These are phyloP conservation scores for Russula foetens DNA, from an alignment of 768 basidiomycete species.

Conservation along the genomic window DNA sequence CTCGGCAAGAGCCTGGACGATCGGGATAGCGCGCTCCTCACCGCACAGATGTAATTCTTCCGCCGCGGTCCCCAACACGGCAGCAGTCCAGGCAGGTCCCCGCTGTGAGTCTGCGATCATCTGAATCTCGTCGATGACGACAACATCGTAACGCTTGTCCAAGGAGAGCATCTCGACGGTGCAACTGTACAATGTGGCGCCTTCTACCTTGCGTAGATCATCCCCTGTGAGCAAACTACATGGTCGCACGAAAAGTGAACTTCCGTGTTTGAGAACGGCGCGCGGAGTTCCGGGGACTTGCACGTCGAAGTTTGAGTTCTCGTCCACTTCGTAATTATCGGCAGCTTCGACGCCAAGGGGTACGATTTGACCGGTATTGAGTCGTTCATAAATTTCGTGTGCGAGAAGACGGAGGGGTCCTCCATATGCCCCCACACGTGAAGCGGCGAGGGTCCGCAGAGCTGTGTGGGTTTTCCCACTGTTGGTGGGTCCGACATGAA, in stretches of 20 bases:
- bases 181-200: constrained; percentile 59
- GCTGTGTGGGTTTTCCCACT: constrained; percentile 96
- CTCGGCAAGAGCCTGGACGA: constrained; percentile 61
- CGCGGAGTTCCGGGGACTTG: constrained; percentile 16
- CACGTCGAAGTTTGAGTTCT: constrained; percentile 31
- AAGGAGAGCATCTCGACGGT: constrained; percentile 88
- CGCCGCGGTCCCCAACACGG: constrained; percentile 68
- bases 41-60: constrained; percentile 91
- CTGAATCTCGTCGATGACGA: constrained; percentile 95
- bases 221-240: constrained; percentile 94
- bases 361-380: constrained; percentile 85
- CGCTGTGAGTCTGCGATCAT: constrained; percentile 78
- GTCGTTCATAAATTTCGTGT: constrained; percentile 86
- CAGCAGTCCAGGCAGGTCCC: constrained; percentile 76
- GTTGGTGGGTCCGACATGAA: constrained; percentile 98
- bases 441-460: constrained; percentile 75
- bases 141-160: constrained; percentile 51
- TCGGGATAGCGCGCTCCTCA: constrained; percentile 82
- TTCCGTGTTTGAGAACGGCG: constrained; percentile 29
- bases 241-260: constrained; percentile 41
- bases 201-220: constrained; percentile 64
- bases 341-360: constrained; percentile 54
- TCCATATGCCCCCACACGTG: constrained; percentile 71
- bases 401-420: constrained; percentile 91
- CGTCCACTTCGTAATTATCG: constrained; percentile 30